phyloP scores from a whole-genome alignment of 1,284 basidiomycete genomes.

The Taiwanofungus camphoratus region DNA sequence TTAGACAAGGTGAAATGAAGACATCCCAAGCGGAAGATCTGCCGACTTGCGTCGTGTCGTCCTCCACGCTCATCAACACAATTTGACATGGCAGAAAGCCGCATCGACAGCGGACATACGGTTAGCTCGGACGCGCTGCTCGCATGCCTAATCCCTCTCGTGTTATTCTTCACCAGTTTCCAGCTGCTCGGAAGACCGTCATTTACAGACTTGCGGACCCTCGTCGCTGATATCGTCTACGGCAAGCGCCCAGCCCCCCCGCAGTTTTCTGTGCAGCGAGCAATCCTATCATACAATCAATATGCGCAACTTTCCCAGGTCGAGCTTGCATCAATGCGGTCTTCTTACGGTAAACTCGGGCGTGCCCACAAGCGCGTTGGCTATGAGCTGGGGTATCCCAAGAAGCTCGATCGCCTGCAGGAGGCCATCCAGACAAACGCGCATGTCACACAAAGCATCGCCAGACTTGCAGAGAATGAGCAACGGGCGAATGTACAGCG shows the following conservation, averaged over 20 bases:
- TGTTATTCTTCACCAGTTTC: slow-evolving; percentile 17
- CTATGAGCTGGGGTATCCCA: slow-evolving; percentile 46
- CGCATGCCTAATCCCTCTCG: slow-evolving; percentile 17
- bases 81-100: too few species aligned
- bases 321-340: slow-evolving; percentile 22
- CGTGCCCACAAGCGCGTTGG: slow-evolving; percentile 38
- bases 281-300: slow-evolving; percentile 22
- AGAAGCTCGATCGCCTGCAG: slow-evolving; percentile 42
- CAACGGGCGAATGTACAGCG: slow-evolving; percentile 12
- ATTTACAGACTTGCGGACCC: slow-evolving; percentile 5
- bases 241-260: slow-evolving; percentile 10
- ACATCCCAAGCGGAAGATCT: too few species aligned
- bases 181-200: slow-evolving; percentile 15
- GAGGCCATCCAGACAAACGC: slow-evolving; percentile 42
- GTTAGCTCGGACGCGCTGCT: slow-evolving; percentile 19
- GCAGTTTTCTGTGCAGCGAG: slow-evolving; percentile 24
- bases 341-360: slow-evolving; percentile 21
- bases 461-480: slow-evolving; percentile 31
- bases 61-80: too few species aligned
- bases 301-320: slow-evolving; percentile 19
- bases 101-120: too few species aligned
- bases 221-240: slow-evolving; percentile 16
- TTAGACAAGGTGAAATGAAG: too few species aligned
- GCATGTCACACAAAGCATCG: slow-evolving; percentile 41
- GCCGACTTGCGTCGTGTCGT: too few species aligned